Base-by-base conservation (phyloP, 148 eudicot genomes). In the Salicornia ramosissima region DNA sequence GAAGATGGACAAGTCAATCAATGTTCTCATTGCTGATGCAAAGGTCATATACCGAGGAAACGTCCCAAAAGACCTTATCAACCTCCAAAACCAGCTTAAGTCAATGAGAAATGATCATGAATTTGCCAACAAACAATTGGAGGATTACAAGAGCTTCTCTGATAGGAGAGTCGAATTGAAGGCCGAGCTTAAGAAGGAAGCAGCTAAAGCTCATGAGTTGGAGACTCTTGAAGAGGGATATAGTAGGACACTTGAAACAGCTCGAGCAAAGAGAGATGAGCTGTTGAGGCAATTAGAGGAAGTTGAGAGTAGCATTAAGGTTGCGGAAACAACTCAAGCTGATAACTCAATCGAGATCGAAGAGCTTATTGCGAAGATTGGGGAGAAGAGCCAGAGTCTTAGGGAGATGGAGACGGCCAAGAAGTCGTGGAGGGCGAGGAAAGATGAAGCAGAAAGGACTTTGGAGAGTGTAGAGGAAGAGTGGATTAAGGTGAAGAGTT, bases 181-280 rank as follows among this genome's bases (percentile, higher is more conserved):
- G 69, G 61, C 62, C 26, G 83, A 58, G 15, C 75, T 82, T 11
- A 78, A 79, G 55, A 67, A 67, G 47, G 76, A 73, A 7, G 78
- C 77, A 0, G 63, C 78, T 16, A 79, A 79, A 71, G 85, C 83
- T 57, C 68, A 73, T 29, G 80, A 76, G 71, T 56, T 82, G 68
- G 78, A 82, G 78, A 70, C 62, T 14, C 5, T 67, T 43, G 85
- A 82, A 31, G 74, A 56, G n/a, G 85, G 74, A 14, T 71, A 65
- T 24, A 65, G 26, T 26, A 68, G 70, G 45, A 70, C 49, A 61
- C 36, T 79, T 26, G 60, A 9, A 25, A 53, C 54, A 36, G 75
- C 85, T 21, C 73, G 50, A 54, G 78, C 69, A 2, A 76, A 59
- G 69, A 70, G 75, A 71, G 83, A 79, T 5, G 79, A 64, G 33